Conservation (phyloP, 169 alveolate genomes). For the Prorocentrum cordatum region DNA sequence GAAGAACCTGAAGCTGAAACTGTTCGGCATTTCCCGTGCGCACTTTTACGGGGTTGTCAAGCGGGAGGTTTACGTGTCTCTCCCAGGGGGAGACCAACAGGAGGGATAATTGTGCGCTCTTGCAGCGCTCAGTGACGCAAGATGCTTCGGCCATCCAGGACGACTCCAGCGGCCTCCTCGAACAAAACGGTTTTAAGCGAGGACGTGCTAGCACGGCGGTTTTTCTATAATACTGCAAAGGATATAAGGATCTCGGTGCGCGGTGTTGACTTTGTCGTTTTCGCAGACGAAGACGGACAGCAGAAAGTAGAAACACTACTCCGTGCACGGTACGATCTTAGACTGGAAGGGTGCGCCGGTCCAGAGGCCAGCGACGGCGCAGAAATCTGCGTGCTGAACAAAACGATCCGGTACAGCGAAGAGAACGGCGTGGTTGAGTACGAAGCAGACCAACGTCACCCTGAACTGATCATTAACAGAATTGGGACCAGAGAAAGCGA, state of each 20-base stretch:
- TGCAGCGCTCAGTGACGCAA: not conserved
- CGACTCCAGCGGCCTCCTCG: not conserved
- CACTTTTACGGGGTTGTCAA: not conserved
- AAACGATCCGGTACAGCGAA: not conserved
- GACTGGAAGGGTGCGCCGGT: not conserved
- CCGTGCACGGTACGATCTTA: not conserved
- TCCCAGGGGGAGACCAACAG: not conserved
- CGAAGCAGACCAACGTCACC: constrained; percentile 23
- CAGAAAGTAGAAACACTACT: not conserved
- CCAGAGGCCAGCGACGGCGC: not conserved
- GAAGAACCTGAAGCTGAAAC: not conserved
- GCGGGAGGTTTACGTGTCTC: not conserved
- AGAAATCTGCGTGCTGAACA: not conserved
- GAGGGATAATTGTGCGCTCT: not conserved
- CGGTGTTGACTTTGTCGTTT: not conserved
- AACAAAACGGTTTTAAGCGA: not conserved
- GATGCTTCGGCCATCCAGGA: not conserved
- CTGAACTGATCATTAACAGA: not conserved
- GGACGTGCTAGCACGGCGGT: not conserved
- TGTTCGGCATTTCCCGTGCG: not conserved
- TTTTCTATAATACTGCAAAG: not conserved
- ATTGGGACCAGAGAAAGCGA: not conserved
- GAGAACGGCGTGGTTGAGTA: not conserved
- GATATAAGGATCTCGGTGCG: not conserved
- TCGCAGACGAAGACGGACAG: not conserved